Evolutionary conservation across 768 basidiomycete species (phyloP), one percentile per base, ranked within the genome.

Genomic region (Boletales sp.): DNA sequence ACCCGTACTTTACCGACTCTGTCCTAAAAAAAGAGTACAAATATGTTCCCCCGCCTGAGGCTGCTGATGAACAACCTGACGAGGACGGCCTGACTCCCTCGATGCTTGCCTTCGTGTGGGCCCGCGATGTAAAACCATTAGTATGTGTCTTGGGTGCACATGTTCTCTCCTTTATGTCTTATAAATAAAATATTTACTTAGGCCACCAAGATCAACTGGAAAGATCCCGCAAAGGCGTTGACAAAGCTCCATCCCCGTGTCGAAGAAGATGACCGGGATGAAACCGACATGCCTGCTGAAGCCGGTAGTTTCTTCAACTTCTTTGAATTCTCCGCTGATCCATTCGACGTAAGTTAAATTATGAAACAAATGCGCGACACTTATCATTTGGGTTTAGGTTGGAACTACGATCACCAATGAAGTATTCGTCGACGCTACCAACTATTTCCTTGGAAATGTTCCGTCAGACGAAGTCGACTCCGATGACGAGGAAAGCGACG

Each of bases 261-360:
- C 47, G 59, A 64, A 30, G 83, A 74, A 43, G 82, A 82, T 9
- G 57, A 65, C 24, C 80, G 78, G 21, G 87, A 86, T 15, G 69
- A 63, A 5, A 78, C 81, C 21, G 84, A 85, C 30, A 57, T 77
- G 46, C 71, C 77, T 37, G 74, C 79, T 21, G 90, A 93, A 43
- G 69, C 77, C 43, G 90, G 90, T 48, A 89, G 84, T 62, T 90
- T 93, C 74, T 93, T 93, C 79, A 90, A 91, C 72, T 86, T 87
- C 63, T 91, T 93, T 53, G 90, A 87, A 68, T 62, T 76, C 53
- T 74, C 75, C 11, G 62, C 72, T 35, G 90, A 91, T 62, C 77
- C 80, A 13, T 79, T 74, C 53, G 86, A 90, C 55, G 90, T 90
- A 64, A 72, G 81, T 69, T 18, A 19, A 11, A 32, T 42, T 43